Base-by-base conservation (phyloP, 164 flowering plant species). In the Magnolia changhungtana region DNA sequence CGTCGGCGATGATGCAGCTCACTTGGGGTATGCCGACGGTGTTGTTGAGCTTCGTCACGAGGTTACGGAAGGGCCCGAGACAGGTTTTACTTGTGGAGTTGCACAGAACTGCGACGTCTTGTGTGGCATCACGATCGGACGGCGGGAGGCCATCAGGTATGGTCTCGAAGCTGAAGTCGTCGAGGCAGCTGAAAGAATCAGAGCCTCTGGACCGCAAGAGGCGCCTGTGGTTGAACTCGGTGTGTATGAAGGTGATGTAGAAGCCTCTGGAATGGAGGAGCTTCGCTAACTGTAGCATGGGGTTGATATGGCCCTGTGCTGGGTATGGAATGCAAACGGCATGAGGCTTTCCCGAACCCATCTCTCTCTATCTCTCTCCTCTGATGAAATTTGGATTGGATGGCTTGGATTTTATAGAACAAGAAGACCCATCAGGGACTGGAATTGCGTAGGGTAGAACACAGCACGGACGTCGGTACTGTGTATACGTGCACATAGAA, bases 81-180 rank as follows among this genome's bases (percentile, higher is more conserved):
- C 86, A 81, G 29, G 51, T 78, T 0, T 20, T 74, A 1, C 59
- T 73, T 3, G 81, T 81, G 68, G 88, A 85, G 3, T 19, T 20
- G 45, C 85, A 84, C 1, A 87, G 81, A 9, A 84, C n/a, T 0
- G 88, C 85, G 4, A 86, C 76, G 72, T 88, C 86, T 74, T 88
- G 92, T 23, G 89, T 88, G 67, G 77, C 79, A 7, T 86, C 83
- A 1, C 20, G 68, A 59, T 85, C 82, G 0, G 83, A 61, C 0
- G 81, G 82, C 2, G 87, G 87, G 7, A 88, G 82, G 11, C 92
- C 89, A 63, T 88, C 92, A 1, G 89, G 87, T 18, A 89, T 87
- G 31, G 87, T 74, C 8, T 78, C 80, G 76, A 86, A 89, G 0
- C 75, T 81, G 72, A 89, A 89, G 50, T 77, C 78, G 0, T 83